Conservation (phyloP, 495 filamentous ascomycete species). For the Xylaria castorea region DNA sequence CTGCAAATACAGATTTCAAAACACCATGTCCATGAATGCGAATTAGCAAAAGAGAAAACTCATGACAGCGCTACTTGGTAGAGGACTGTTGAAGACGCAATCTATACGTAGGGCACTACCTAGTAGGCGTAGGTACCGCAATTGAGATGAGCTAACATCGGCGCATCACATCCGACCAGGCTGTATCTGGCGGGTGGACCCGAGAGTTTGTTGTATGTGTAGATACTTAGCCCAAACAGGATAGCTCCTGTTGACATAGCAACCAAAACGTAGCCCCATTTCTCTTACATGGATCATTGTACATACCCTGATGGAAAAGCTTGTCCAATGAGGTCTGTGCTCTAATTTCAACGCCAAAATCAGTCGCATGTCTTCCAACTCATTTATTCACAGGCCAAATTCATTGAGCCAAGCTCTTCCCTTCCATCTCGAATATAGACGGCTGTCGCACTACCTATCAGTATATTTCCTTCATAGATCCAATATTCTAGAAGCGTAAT, state of each 20-base stretch:
- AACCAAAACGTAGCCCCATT: not conserved
- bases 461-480: not conserved
- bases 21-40: constrained; percentile 25
- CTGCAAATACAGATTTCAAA: constrained; percentile 26
- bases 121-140: not conserved
- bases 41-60: constrained; percentile 6
- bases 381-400: not conserved
- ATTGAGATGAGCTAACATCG: constrained; percentile 9
- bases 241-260: constrained; percentile 17
- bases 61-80: not conserved
- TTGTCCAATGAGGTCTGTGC: not conserved
- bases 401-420: not conserved
- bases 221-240: constrained; percentile 28
- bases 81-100: constrained; percentile 3
- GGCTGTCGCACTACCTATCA: not conserved
- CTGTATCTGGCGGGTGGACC: constrained; percentile 31
- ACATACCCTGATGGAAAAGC: not conserved
- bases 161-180: not conserved
- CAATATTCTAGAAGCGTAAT: constrained; percentile 14
- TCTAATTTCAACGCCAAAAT: not conserved
- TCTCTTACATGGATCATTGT: not conserved
- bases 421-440: not conserved
- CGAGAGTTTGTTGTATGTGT: constrained; percentile 17
- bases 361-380: not conserved
- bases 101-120: not conserved